Evolutionary conservation across 75 land plant genomes (phyloP).

Genomic region (Chamaecyparis obtusa): DNA sequence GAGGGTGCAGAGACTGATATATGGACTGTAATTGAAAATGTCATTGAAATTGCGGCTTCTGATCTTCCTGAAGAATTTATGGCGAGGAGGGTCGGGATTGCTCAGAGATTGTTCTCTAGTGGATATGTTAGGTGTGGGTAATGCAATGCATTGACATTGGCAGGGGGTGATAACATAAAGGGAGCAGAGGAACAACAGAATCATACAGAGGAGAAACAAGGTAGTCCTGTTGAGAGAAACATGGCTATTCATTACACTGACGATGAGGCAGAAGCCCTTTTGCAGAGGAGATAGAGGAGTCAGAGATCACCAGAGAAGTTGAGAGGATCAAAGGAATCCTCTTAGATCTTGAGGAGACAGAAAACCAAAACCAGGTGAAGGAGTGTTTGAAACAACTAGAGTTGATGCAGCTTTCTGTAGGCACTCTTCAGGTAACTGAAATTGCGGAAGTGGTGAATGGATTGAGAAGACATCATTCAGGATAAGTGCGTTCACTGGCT

Average conservation of each 20-base stretch:
- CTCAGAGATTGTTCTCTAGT: conserved; percentile 32
- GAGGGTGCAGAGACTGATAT: conserved; percentile 28
- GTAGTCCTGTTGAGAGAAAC: no score
- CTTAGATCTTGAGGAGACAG: conserved; percentile 35
- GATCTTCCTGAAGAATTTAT: conserved; percentile 33
- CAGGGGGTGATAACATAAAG: neutral
- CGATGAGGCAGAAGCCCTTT: conserved; percentile 21
- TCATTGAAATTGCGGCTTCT: conserved; percentile 26
- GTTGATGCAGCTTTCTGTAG: conserved; percentile 54
- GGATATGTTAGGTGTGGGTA: conserved; percentile 8
- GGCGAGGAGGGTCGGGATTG: conserved; percentile 29
- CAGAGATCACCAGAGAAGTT: conserved; percentile 10
- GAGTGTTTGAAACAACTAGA: conserved; percentile 58
- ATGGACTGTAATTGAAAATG: conserved; percentile 39
- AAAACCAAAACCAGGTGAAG: conserved; percentile 28
- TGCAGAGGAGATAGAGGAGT: conserved; percentile 23
- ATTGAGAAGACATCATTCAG: conserved; percentile 60
- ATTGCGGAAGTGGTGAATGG: conserved; percentile 81
- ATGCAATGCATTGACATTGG: conserved; percentile 4
- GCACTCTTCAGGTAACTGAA: conserved; percentile 69
- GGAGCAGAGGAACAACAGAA: conserved; percentile 1
- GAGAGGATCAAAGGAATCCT: conserved; percentile 15
- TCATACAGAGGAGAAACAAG: neutral
- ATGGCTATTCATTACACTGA: neutral
- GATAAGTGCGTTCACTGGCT: conserved; percentile 52